These are phyloP conservation scores for Medicago lupulina DNA, from an alignment of 306 rosid genomes.

Conservation along the genomic window DNA sequence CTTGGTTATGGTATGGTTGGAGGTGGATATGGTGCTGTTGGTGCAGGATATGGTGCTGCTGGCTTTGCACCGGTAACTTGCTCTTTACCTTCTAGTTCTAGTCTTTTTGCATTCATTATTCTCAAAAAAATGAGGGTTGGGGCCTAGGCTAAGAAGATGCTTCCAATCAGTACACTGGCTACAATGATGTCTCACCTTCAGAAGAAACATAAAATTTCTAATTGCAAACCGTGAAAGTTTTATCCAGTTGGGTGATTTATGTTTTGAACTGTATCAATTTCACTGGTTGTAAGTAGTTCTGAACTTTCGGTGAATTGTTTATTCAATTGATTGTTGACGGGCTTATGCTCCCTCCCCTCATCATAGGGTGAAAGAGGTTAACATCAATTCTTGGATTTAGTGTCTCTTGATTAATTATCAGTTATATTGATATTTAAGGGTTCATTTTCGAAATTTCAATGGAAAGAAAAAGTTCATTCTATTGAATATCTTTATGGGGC, in stretches of 20 bases:
- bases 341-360: neutral
- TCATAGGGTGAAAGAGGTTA: neutral
- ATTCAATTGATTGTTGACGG: neutral
- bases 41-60: constrained; percentile 64
- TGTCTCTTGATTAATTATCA: constrained; percentile 13
- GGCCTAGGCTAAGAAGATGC: neutral
- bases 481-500: neutral
- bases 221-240: neutral
- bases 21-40: constrained; percentile 57
- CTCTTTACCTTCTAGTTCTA: neutral
- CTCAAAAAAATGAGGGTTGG: neutral
- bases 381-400: neutral
- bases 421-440: neutral
- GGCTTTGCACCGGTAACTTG: constrained; percentile 72
- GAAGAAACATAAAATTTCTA: neutral
- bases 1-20: constrained; percentile 68
- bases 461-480: neutral
- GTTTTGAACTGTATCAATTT: neutral
- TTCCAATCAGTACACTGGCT: constrained; percentile 12
- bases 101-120: neutral
- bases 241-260: constrained; percentile 1
- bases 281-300: neutral
- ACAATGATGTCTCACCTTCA: constrained; percentile 4
- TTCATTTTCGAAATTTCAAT: neutral
- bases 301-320: neutral